Percentiles rank a stretch among this genome's conserved stretches.
Evolutionary conservation across 768 basidiomycete species (phyloP).

Genomic region (Lepiota brunneoincarnata): DNA sequence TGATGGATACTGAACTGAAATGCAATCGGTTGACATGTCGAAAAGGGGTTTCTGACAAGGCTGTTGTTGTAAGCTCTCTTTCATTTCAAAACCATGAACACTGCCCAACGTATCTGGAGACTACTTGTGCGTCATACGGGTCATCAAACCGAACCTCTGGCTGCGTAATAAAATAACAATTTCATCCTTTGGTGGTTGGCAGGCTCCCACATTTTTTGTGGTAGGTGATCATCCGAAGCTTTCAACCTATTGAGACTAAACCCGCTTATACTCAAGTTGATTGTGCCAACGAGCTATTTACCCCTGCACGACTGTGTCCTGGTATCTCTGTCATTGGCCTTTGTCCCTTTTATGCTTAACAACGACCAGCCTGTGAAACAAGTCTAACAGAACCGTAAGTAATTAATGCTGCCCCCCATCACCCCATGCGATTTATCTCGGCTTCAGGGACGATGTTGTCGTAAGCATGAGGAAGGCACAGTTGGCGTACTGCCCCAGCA

Average conservation of each 20-base stretch:
- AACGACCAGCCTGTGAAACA: conserved; percentile 69
- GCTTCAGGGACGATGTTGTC: conserved; percentile 59
- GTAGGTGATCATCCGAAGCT: conserved; percentile 33
- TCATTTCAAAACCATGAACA: neutral
- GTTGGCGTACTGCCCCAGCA: neutral
- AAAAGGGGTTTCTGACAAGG: conserved; percentile 66
- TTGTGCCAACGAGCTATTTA: conserved; percentile 84
- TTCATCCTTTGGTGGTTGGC: conserved; percentile 6
- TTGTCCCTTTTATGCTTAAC: neutral
- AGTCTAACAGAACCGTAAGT: conserved; percentile 74
- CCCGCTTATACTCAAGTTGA: conserved; percentile 45
- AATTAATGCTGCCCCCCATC: neutral
- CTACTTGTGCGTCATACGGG: conserved; percentile 23
- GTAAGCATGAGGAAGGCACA: conserved; percentile 32
- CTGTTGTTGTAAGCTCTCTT: conserved; percentile 68
- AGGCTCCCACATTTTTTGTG: conserved; percentile 89
- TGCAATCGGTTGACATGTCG: conserved; percentile 82
- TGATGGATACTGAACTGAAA: conserved; percentile 74
- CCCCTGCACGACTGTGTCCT: conserved; percentile 73
- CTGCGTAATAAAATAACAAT: neutral
- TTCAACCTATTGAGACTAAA: no score
- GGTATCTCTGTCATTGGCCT: conserved; percentile 35
- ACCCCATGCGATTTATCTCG: conserved; percentile 6
- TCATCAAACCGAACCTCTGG: neutral
- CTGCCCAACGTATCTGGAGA: conserved; percentile 14